Evolutionary conservation across 352 stramenopile genomes (phyloP), one percentile per base, ranked within the genome.

Genomic region (Phytophthora parvispora): DNA sequence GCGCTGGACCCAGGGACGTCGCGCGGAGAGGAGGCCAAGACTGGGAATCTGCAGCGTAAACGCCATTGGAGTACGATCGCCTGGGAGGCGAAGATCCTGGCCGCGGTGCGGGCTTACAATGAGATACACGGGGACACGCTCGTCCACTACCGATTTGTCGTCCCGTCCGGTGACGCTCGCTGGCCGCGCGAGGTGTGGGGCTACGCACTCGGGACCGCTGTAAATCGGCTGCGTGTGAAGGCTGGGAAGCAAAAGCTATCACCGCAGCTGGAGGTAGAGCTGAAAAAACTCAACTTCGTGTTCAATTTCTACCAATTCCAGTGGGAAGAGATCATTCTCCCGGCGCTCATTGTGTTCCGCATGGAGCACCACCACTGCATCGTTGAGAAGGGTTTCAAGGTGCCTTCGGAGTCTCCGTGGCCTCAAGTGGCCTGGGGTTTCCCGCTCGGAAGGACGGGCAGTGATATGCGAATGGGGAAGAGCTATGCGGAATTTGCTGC

Each of bases 361-460:
- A 10, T 24, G 0, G 24, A 77, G n/a, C 27, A 73, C 32, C 66
- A 67, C n/a, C 71, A 87, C 52, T 77, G 76, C 63, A 25, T 74
- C 27, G 52, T 87, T 10, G 47, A 27, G 13, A 28, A 40, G 57
- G 54, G 55, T 12, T 87, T 87, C 32, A 49, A 68, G 4, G 71
- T 85, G 8, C 74, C 73, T 1, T 16, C 62, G n/a, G 34, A 59
- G 1, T 8, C 15, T n/a, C 76, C 64, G n/a, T 87, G 78, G 78
- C 76, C 79, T 0, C 15, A 52, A 12, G 54, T 40, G 9, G 68
- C 79, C 38, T 79, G 69, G 62, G 80, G 77, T 18, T 38, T 70
- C 29, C 40, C 67, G 0, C 57, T 86, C 16, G 81, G 81, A 57
- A 64, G 70, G 27, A 70, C 81, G 34, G 81, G 80, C 18, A 55